Base-by-base conservation (phyloP, 176 grass and related monocot species). In the Avena sativa region DNA sequence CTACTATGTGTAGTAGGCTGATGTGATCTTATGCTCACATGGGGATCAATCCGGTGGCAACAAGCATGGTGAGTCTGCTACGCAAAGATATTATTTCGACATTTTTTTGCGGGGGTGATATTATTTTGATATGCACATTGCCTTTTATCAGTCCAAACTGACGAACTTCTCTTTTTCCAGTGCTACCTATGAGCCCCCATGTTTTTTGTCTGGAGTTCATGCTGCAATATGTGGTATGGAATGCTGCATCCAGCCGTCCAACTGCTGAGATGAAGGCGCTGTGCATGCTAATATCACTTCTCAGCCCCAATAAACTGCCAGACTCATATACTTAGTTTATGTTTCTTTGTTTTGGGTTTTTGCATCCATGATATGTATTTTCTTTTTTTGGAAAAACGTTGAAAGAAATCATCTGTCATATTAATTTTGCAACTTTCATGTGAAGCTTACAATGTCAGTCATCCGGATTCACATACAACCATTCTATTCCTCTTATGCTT, bases 1-100 rank as follows among this genome's bases (percentile, higher is more conserved):
- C 81, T 96, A 99, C 90, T 89, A 99, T 84, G 97, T 99, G 58
- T 96, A 96, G 83, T 14, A 7, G 63, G 28, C 48, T 50, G 36
- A 55, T 80, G 84, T 80, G 84, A 66, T 82, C 48, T 66, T 84
- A 58, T 40, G 43, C 62, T 84, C 52, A 23, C 85, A 84, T 44
- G 81, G 56, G 79, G 79, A 28, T 67, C 26, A 15, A 67, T 74
- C 78, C 19, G 40, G 70, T 81, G 71, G 86, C 69, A 14, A 61
- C 81, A 80, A 77, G 44, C 86, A 72, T 57, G 90, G 90, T 91
- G 25, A 83, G 84, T 79, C n/a, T 34, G 76, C 25, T 30, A 28
- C 19, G 12, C 26, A 38, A 40, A 23, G 25, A 19, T 88, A 9
- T 46, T 28, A 34, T 34, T 34, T 34, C 0, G 32, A 34, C 32